These are phyloP conservation scores for Rosa hybrid DNA, from an alignment of 331 rosid species.

Conservation along the genomic window DNA sequence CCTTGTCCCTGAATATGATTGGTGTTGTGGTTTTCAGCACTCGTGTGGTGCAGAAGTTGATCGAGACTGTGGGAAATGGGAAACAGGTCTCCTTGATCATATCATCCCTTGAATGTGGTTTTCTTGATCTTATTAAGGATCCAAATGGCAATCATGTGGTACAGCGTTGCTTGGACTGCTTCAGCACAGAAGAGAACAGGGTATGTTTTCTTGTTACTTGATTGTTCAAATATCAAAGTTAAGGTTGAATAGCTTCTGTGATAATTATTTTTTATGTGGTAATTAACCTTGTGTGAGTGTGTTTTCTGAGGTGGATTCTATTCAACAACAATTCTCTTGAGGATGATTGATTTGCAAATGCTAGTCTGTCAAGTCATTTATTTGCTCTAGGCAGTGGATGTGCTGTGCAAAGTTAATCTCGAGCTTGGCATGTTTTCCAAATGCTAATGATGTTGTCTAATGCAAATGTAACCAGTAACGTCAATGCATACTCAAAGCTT, in stretches of 20 bases:
- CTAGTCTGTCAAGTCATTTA: background rate
- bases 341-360: background rate
- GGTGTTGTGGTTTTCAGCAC: conserved; percentile 48
- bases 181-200: conserved; percentile 58
- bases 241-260: background rate
- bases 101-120: conserved; percentile 65
- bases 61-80: conserved; percentile 46
- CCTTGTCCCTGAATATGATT: conserved; percentile 13
- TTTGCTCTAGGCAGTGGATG: conserved; percentile 8
- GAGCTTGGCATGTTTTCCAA: background rate
- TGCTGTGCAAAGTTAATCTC: background rate
- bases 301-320: background rate
- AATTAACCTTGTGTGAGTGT: background rate
- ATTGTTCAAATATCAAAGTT: background rate
- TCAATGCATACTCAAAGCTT: background rate
- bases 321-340: background rate
- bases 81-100: conserved; percentile 46
- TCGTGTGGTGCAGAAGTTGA: conserved; percentile 80
- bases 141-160: conserved; percentile 71
- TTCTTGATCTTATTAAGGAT: conserved; percentile 68
- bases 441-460: background rate
- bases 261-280: background rate
- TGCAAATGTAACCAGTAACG: background rate
- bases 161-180: conserved; percentile 67
- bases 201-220: conserved; percentile 30